phyloP scores from a whole-genome alignment of 2,329 filamentous ascomycete genomes.

The Thelonectria discophora region DNA sequence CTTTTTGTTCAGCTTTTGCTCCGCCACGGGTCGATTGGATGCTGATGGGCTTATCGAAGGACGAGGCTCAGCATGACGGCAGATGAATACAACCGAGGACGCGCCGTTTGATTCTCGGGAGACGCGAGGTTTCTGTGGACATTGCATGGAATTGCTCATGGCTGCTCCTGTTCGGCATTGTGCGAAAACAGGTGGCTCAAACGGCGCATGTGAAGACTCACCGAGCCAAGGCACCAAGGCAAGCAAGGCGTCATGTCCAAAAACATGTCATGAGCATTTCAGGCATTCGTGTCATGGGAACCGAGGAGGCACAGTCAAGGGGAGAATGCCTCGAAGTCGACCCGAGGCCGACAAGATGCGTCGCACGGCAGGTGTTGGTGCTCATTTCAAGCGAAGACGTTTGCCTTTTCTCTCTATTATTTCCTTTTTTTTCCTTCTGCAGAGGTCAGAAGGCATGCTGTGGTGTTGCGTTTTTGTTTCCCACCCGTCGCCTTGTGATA shows the following conservation, averaged over 20 bases:
- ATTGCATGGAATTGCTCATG: neutral
- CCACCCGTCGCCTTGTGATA: constrained; percentile 16
- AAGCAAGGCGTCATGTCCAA: constrained; percentile 6
- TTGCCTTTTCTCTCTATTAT: neutral
- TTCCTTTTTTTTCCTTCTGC: no score
- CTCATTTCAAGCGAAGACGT: constrained; percentile 27
- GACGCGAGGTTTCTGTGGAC: neutral
- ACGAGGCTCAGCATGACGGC: neutral
- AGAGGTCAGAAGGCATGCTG: constrained; percentile 26
- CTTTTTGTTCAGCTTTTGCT: no score
- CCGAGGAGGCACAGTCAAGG: constrained; percentile 1
- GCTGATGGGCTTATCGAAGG: neutral
- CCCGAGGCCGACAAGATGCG: constrained; percentile 4
- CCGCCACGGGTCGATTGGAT: neutral
- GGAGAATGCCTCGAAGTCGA: neutral
- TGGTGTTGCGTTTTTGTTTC: neutral
- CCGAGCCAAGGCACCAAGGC: neutral
- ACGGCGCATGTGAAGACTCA: constrained; percentile 14
- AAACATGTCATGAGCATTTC: constrained; percentile 9
- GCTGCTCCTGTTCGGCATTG: neutral
- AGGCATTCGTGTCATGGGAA: constrained; percentile 7
- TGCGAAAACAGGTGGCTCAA: neutral
- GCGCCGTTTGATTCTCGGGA: neutral
- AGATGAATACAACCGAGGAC: neutral
- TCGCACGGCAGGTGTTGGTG: neutral